Evolutionary conservation across 495 filamentous ascomycete genomes (phyloP), one percentile per base, ranked within the genome.

Genomic region (Penicillium lagena): DNA sequence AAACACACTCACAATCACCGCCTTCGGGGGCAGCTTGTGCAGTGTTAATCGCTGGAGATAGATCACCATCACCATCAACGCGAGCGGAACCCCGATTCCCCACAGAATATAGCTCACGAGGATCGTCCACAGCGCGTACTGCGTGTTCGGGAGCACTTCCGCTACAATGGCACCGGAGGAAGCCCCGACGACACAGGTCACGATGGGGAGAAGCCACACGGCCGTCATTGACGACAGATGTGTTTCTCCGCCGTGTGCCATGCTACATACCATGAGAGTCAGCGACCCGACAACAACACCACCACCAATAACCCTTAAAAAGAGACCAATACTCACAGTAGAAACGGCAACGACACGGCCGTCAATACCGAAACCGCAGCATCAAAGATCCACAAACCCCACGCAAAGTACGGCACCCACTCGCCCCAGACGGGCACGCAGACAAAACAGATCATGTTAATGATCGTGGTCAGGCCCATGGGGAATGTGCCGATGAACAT

Each of bases 401-500:
- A 79, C 13, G 68, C 74, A 8, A 72, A 50, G 22, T 60, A 58
- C 11, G 43, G 37, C 1, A 55, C 40, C 59, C 64, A 60, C 12
- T 60, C 45, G 0, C 75, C 76, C 77, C 73, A 80, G 4, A 54
- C 57, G 1, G 77, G 76, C 0, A 78, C 77, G 45, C 77, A 81
- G 7, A 80, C 69, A 13, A 70, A 63, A 14, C 66, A 64, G 15
- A 75, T 59, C 77, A 81, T 80, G 39, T 78, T 80, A 39, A 81
- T 63, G 14, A 82, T 77, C 4, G 78, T 85, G 0, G 78, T 75
- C 12, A 84, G 67, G 7, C 78, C 79, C 77, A 84, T 82, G 0
- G 81, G 81, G 29, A 83, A 66, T 0, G 76, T 77, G 0, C 78
- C 81, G 2, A 84, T 59, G 50, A 83, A 85, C 34, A 85, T 67